These are phyloP conservation scores for Diaporthe helianthi DNA, from an alignment of 2,329 filamentous ascomycete genomes.

Conservation along the genomic window DNA sequence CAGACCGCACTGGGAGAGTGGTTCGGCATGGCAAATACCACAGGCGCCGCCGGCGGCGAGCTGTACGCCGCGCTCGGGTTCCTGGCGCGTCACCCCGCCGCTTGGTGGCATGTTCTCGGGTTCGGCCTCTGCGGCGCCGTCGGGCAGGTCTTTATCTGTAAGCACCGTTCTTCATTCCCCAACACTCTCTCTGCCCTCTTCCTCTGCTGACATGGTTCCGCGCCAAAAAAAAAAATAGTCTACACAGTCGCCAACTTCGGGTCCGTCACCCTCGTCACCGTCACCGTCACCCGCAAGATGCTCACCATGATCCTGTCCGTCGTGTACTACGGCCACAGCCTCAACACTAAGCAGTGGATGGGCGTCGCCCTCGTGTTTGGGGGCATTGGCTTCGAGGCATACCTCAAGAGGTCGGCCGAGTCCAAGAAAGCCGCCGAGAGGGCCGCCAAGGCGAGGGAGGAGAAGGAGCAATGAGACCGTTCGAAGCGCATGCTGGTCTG, in stretches of 20 bases:
- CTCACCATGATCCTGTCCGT: conserved; percentile 98
- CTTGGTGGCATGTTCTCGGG: conserved; percentile 86
- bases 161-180: conserved; percentile 37
- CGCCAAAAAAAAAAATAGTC: conserved; percentile 54
- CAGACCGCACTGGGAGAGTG: conserved; percentile 69
- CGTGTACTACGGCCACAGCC: conserved; percentile 87
- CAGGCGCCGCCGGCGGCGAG: conserved; percentile 70
- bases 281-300: conserved; percentile 98
- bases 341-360: conserved; percentile 90
- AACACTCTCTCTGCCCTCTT: neutral
- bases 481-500: neutral
- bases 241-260: conserved; percentile 94
- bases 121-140: conserved; percentile 91
- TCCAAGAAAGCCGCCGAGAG: conserved; percentile 74
- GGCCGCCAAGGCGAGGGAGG: conserved; percentile 43
- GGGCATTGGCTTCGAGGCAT: conserved; percentile 89
- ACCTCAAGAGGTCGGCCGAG: conserved; percentile 84
- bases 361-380: conserved; percentile 94
- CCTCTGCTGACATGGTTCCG: neutral
- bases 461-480: conserved; percentile 3
- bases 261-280: conserved; percentile 89
- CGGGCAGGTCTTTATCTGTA: conserved; percentile 94
- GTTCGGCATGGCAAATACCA: conserved; percentile 69
- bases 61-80: conserved; percentile 81
- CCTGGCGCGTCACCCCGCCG: conserved; percentile 77